Evolutionary conservation across 441 rosid species (phyloP), one percentile per base, ranked within the genome.

Genomic region (Mallotus repandus): DNA sequence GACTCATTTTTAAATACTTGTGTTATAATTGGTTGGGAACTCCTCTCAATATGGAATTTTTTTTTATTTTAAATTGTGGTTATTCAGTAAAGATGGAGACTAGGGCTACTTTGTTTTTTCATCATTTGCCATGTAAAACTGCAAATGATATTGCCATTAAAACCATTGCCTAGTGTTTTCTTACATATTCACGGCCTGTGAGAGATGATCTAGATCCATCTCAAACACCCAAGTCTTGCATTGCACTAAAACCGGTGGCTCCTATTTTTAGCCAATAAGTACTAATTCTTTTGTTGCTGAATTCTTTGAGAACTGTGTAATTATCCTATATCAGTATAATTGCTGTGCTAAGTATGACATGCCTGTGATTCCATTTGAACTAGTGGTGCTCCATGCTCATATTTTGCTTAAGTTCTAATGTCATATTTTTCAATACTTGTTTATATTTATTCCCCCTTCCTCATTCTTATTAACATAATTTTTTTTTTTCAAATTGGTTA

Each of bases 401-500:
- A 61, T 32, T 76, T 54, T 18, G 25, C n/a, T 66, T 25, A 25
- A 29, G 48, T 25, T 50, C n/a, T 29, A n/a, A 45, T 63, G 69
- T 13, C 19, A 15, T 13, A 11, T 53, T 35, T 32, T 10, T 65
- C 11, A 6, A 48, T 29, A 52, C 29, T 49, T 53, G 16, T 32
- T 68, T 75, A 45, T 67, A 49, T 19, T 43, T 8, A 14, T 25
- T 32, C 71, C 71, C 48, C 41, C 58, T 21, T 21, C 21, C 53
- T 38, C 49, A 25, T 25, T 57, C 35, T 48, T 57, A 66, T 22
- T 78, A 57, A 22, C 45, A 18, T 53, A 76, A 67, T n/a, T 50
- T 76, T 68, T 77, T 50, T 54, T 50, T 64, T 77, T 73, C 59
- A 67, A 61, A 70, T 64, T 85, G 81, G 80, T 29, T 80, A 66